A percentile compares a stretch with the other conserved stretches of the same genome.
These are phyloP conservation scores for Ophiostoma sp. DNA, from an alignment of 2,329 filamentous ascomycete genomes.

Conservation along the genomic window DNA sequence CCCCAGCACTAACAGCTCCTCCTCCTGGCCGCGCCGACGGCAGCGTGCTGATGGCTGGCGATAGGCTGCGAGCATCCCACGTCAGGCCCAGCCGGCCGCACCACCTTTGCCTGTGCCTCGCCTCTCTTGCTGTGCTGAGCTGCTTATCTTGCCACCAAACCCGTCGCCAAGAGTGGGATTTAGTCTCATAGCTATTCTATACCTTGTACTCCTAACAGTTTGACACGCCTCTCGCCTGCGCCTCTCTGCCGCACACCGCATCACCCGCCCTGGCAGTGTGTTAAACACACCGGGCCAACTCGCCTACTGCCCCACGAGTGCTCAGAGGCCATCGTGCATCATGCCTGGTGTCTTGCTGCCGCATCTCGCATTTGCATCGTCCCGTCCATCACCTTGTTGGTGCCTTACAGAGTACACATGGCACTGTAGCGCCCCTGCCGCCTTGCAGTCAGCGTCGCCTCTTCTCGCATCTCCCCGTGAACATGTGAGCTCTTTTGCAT, in stretches of 20 bases:
- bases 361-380: neutral
- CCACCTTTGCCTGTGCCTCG: neutral
- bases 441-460: slow-evolving; percentile 1
- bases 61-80: slow-evolving; percentile 20
- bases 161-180: neutral
- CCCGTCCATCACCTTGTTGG: neutral
- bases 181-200: neutral
- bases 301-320: neutral
- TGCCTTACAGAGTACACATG: neutral
- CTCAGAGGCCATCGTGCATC: too few relatives aligned
- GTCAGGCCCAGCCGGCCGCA: slow-evolving; percentile 1
- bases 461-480: neutral
- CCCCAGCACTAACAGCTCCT: too few relatives aligned
- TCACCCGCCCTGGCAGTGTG: neutral
- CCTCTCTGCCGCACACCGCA: neutral
- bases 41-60: neutral
- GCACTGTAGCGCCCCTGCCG: neutral
- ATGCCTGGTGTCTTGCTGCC: too few relatives aligned
- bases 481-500: neutral
- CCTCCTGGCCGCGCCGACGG: too few relatives aligned
- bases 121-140: neutral
- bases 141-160: neutral
- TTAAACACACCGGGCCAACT: neutral
- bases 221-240: neutral
- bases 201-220: neutral